These are phyloP conservation scores for Stylosanthes scabra DNA, from an alignment of 331 rosid genomes.

Conservation along the genomic window DNA sequence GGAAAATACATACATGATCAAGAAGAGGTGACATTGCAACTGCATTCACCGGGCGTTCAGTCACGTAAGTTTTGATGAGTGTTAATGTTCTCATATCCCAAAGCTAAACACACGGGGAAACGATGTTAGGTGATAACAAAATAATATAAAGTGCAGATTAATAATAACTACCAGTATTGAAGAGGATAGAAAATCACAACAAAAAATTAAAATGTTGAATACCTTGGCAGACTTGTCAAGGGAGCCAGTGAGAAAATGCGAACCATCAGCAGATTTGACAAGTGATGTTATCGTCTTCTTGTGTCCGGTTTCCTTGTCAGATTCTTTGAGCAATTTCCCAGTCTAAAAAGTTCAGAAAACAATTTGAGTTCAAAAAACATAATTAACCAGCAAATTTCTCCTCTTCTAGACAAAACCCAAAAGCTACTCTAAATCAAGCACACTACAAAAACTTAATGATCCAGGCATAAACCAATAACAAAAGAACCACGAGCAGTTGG, in stretches of 20 bases:
- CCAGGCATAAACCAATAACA: not conserved
- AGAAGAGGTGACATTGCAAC: slow-evolving; percentile 93
- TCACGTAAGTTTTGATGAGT: slow-evolving; percentile 85
- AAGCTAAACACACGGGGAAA: slow-evolving; percentile 49
- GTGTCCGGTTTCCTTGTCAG: slow-evolving; percentile 83
- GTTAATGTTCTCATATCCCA: slow-evolving; percentile 89
- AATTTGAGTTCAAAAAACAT: not conserved
- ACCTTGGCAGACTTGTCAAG: slow-evolving; percentile 92
- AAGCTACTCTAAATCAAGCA: not conserved
- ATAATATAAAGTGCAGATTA: not conserved
- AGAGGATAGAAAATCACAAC: not conserved
- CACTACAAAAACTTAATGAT: not conserved
- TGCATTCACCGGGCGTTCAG: slow-evolving; percentile 95
- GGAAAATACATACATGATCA: slow-evolving; percentile 74
- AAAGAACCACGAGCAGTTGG: not conserved
- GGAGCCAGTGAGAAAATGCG: slow-evolving; percentile 88
- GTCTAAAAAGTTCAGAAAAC: slow-evolving; percentile 54
- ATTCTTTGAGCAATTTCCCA: slow-evolving; percentile 75
- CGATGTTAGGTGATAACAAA: not conserved
- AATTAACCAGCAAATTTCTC: not conserved
- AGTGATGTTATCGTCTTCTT: slow-evolving; percentile 78
- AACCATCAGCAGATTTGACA: slow-evolving; percentile 72
- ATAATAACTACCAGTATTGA: not conserved
- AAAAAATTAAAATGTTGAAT: slow-evolving; percentile 3
- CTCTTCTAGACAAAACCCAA: not conserved